Percentiles rank a stretch among this genome's conserved stretches.
phyloP scores from a whole-genome alignment of 257 asterid genomes.

The Henckelia pumila region DNA sequence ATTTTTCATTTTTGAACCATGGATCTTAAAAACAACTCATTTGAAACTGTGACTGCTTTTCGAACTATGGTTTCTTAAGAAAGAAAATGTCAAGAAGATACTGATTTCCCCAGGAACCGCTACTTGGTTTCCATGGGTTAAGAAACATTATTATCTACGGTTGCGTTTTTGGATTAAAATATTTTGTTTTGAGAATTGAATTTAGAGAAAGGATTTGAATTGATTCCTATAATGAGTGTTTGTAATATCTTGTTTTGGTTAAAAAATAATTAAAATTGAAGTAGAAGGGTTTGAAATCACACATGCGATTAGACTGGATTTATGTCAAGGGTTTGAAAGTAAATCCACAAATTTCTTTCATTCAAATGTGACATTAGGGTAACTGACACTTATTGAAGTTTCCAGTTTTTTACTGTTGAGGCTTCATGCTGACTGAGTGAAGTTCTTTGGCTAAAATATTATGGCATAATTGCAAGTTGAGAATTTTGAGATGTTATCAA shows the following conservation, averaged over 20 bases:
- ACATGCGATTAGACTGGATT: neutral
- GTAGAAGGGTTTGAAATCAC: neutral
- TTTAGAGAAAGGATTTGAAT: neutral
- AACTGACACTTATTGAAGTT: neutral
- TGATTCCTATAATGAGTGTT: neutral
- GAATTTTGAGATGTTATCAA: neutral
- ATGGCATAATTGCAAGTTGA: neutral
- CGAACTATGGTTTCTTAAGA: neutral
- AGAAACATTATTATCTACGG: neutral
- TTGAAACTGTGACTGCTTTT: neutral
- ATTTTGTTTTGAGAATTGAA: neutral
- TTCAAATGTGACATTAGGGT: neutral
- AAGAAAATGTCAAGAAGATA: neutral
- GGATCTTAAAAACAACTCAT: neutral
- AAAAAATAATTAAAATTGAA: neutral
- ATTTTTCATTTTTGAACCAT: no score
- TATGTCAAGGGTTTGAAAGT: neutral
- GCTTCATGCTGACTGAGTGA: neutral
- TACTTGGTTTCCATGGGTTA: neutral
- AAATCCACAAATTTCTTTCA: neutral
- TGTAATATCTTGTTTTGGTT: neutral
- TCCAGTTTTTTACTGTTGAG: neutral
- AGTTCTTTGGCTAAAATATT: no score
- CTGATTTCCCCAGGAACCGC: neutral
- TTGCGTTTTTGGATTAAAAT: neutral